phyloP scores from a whole-genome alignment of 345 rosid genomes.

The Eucalyptus pauciflora region DNA sequence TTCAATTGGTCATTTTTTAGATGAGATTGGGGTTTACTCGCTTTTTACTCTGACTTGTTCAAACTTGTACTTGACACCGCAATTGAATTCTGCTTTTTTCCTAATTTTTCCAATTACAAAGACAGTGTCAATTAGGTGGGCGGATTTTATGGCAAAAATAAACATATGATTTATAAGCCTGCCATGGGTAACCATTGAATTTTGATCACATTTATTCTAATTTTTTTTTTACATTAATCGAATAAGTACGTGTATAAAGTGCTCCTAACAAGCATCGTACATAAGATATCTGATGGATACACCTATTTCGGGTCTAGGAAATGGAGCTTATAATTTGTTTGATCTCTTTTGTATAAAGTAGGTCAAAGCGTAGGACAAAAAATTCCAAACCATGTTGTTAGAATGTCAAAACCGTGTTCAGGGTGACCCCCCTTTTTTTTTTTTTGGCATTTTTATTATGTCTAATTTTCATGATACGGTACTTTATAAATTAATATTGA shows the following conservation, averaged over 20 bases:
- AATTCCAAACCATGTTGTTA: not conserved
- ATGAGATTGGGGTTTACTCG: not conserved
- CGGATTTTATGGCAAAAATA: not conserved
- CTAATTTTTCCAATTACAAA: not conserved
- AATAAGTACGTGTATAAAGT: not conserved
- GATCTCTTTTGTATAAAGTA: not conserved
- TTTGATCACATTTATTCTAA: not conserved
- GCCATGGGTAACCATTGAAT: not conserved
- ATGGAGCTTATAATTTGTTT: not conserved
- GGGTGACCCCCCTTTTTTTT: not conserved
- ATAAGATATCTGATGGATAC: not conserved
- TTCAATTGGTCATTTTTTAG: not conserved
- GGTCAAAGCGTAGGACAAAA: not conserved
- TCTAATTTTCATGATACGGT: not conserved
- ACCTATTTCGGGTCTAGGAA: not conserved
- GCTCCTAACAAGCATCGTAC: not conserved
- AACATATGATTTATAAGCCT: not conserved
- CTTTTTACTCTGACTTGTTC: not conserved
- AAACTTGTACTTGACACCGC: not conserved
- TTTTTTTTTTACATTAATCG: not conserved
- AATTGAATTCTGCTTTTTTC: not conserved
- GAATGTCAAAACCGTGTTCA: not conserved
- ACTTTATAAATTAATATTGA: not conserved
- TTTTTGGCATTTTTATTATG: not conserved
- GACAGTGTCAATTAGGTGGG: not conserved